Percentiles rank a stretch among this genome's conserved stretches.
phyloP scores from a whole-genome alignment of 306 rosid genomes.

The apple (Malus domestica) region ASM211411v1 NC_041802.1:27312501-27313000 shows the following conservation, averaged over 20 bases:
- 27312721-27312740: no score
- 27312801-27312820: no score
- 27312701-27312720: no score
- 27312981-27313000: neutral
- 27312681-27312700: no score
- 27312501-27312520: conserved; percentile 87
- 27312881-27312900: neutral
- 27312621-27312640: no score
- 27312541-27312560: conserved; percentile 37
- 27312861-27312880: neutral
- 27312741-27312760: no score
- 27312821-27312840: conserved; percentile 12
- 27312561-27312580: conserved; percentile 54
- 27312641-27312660: no score
- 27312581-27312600: conserved; percentile 89
- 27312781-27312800: no score
- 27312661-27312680: no score
- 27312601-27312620: no score
- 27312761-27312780: no score
- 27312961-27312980: neutral
- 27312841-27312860: conserved; percentile 15
- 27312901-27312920: neutral
- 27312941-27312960: no score
- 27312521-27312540: conserved; percentile 80
- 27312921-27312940: neutral